Evolutionary conservation across 129 eudicot species (phyloP).

Genomic region (Apium graveolens): DNA sequence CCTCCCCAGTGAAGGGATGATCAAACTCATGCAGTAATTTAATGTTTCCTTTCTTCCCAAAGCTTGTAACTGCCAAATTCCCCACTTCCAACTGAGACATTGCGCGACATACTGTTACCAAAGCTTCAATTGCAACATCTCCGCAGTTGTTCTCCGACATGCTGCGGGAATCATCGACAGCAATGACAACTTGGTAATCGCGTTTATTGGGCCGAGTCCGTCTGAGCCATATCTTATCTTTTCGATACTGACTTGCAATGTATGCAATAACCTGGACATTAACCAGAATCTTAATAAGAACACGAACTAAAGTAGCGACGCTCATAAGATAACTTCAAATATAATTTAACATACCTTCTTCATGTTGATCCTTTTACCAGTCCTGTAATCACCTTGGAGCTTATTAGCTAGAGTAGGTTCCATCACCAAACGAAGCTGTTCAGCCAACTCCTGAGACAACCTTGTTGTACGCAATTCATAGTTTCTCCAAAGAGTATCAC

Average conservation of each 20-base stretch:
- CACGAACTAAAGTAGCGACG: not conserved
- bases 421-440: constrained; percentile 90
- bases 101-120: constrained; percentile 95
- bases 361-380: constrained; percentile 96
- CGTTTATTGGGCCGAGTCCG: constrained; percentile 90
- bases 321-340: not conserved
- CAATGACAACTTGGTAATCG: constrained; percentile 87
- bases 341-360: constrained; percentile 47
- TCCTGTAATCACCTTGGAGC: constrained; percentile 92
- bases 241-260: constrained; percentile 84
- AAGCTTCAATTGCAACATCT: constrained; percentile 79
- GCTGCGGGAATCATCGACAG: constrained; percentile 96
- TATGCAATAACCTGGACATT: constrained; percentile 69
- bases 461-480: constrained; percentile 70
- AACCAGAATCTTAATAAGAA: constrained; percentile 7
- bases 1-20: constrained; percentile 73
- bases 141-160: constrained; percentile 87
- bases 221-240: constrained; percentile 95
- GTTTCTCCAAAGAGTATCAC: constrained; percentile 71
- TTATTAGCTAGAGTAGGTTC: constrained; percentile 99
- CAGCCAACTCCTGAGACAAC: constrained; percentile 89
- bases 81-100: constrained; percentile 96
- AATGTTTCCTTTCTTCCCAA: constrained; percentile 81
- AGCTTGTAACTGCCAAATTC: constrained; percentile 83
- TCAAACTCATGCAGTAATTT: constrained; percentile 77